Evolutionary conservation across 1,284 basidiomycete genomes (phyloP).

Genomic region (Melampsora allii-populina): DNA sequence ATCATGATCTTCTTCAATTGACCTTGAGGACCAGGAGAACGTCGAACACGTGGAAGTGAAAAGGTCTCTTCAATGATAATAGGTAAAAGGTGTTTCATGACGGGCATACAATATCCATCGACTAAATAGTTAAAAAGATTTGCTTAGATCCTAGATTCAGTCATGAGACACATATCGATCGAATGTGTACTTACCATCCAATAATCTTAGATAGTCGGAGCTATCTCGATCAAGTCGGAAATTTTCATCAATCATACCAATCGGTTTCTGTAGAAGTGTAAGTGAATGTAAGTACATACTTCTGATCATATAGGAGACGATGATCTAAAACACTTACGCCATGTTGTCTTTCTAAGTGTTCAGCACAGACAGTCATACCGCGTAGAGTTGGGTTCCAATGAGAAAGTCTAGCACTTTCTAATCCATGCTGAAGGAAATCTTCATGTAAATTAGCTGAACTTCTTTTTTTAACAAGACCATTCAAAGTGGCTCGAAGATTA

Average conservation of each 20-base stretch:
- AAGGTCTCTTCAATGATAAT: constrained; percentile 18
- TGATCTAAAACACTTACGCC: constrained; percentile 14
- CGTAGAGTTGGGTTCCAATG: constrained; percentile 31
- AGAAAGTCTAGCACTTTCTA: constrained; percentile 25
- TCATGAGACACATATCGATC: background rate
- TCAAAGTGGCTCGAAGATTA: background rate
- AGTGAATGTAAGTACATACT: constrained; percentile 1
- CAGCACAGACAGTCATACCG: constrained; percentile 8
- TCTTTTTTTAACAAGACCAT: background rate
- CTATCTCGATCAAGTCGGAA: constrained; percentile 5
- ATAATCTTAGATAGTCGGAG: background rate
- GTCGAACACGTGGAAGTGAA: constrained; percentile 6
- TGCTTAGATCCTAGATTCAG: background rate
- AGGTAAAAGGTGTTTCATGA: constrained; percentile 24
- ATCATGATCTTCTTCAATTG: constrained; percentile 21
- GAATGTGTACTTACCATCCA: background rate
- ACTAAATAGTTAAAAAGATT: background rate
- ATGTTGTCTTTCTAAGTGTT: background rate
- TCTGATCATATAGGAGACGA: background rate
- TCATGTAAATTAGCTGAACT: background rate
- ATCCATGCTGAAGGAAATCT: constrained; percentile 7
- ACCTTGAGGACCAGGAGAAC: constrained; percentile 36
- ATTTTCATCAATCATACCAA: background rate
- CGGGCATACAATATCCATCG: constrained; percentile 14
- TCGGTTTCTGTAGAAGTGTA: background rate